Percentiles rank a stretch among this genome's conserved stretches.
phyloP scores from a whole-genome alignment of 2,329 filamentous ascomycete genomes.

The Ophiostoma sp. region DNA sequence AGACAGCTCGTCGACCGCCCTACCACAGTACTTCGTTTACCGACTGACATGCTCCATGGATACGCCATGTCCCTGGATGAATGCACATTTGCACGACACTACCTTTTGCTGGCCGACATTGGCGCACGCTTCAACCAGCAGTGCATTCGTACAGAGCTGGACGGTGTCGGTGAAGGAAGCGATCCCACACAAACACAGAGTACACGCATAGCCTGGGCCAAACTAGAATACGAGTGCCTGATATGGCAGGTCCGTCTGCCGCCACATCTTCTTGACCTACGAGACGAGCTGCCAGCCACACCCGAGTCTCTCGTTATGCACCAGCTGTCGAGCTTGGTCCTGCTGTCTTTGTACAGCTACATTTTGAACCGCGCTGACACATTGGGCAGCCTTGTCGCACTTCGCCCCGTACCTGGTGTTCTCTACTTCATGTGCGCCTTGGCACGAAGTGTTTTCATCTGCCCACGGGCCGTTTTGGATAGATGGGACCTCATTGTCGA shows the following conservation, averaged over 20 bases:
- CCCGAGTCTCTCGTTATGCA: constrained; percentile 17
- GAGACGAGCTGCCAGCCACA: constrained; percentile 22
- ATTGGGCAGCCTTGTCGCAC: not conserved
- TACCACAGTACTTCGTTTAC: not conserved
- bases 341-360: constrained; percentile 17
- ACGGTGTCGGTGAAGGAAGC: not conserved
- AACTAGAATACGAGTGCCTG: constrained; percentile 23
- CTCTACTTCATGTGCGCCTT: constrained; percentile 17
- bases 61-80: constrained; percentile 1
- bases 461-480: constrained; percentile 7
- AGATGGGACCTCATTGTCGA: constrained; percentile 14
- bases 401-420: constrained; percentile 12
- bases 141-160: not conserved
- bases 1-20: not conserved
- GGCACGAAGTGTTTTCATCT: constrained; percentile 20
- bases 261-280: constrained; percentile 19
- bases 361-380: not conserved
- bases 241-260: constrained; percentile 21
- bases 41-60: not conserved
- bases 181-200: not conserved
- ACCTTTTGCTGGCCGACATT: constrained; percentile 8
- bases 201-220: constrained; percentile 6
- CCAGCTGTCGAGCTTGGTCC: constrained; percentile 11
- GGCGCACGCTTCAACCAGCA: constrained; percentile 7
- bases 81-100: constrained; percentile 10